These are phyloP conservation scores for Penicillium roqueforti DNA, from an alignment of 495 filamentous ascomycete species.

Conservation along the genomic window DNA sequence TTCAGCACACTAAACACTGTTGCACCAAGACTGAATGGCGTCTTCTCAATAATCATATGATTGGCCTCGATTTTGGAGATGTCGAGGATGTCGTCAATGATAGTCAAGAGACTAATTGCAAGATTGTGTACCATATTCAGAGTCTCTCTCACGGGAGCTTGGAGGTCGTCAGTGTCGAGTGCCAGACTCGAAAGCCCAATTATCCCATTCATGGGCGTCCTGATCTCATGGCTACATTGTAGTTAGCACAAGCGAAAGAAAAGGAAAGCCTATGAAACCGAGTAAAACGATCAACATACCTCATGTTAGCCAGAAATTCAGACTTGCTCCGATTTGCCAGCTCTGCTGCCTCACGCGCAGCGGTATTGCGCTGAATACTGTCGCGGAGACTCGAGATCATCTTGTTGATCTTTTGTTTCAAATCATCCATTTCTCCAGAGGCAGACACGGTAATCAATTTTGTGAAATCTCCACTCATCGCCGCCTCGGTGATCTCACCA, in stretches of 20 bases:
- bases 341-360: constrained; percentile 50
- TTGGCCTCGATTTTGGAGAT: constrained; percentile 74
- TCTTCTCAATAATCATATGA: constrained; percentile 75
- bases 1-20: constrained; percentile 52
- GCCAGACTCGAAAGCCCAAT: constrained; percentile 74
- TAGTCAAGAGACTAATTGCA: constrained; percentile 68
- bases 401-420: constrained; percentile 93
- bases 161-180: constrained; percentile 60
- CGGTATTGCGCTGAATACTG: constrained; percentile 30
- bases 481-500: constrained; percentile 86
- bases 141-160: constrained; percentile 78
- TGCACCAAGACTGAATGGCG: constrained; percentile 54
- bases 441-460: constrained; percentile 88
- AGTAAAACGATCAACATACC: constrained; percentile 67
- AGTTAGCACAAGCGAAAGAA: constrained; percentile 49
- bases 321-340: constrained; percentile 58
- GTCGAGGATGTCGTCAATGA: constrained; percentile 85
- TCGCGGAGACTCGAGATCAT: constrained; percentile 88
- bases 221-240: constrained; percentile 64
- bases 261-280: constrained; percentile 42
- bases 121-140: constrained; percentile 91
- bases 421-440: constrained; percentile 92
- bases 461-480: constrained; percentile 82
- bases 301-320: constrained; percentile 72
- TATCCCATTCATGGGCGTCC: constrained; percentile 70